Evolutionary conservation across 768 basidiomycete genomes (phyloP), one percentile per base, ranked within the genome.

Genomic region (Floccularia luteovirens): DNA sequence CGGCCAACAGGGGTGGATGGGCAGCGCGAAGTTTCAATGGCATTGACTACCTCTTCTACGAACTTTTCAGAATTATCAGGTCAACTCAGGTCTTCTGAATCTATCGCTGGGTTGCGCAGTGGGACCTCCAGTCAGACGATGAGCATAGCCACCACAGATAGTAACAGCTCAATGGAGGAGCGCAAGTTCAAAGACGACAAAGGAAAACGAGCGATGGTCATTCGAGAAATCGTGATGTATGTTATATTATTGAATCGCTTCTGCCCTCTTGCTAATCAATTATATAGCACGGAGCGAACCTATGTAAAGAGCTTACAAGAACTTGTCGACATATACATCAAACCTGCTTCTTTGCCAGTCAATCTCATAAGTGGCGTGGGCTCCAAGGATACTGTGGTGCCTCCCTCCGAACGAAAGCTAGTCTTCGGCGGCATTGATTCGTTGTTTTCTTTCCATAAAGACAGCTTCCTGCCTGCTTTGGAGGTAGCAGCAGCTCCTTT

Each of bases 261-360:
- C 17, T 32, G 23, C 13, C 40, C 44, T 52, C 13, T 54, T 21
- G 55, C 46, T 49, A 41, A 38, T 23, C 41, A 31, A 22, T 44
- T 4, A n/a, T 23, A n/a, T 42, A 90, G 90, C 51, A 98, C 94
- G 31, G 96, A 99, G 61, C 74, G 86, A 45, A 91, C 92, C 1
- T 99, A 99, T 60, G 89, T 94, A 44, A 84, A 84, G 47, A 87
- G 90, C n/a, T 64, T 99, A 23, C 82, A 89, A 53, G 94, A 96
- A 58, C 77, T 99, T 6, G 81, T 93, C 36, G 87, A 90, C 43
- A 94, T 99, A 37, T 99, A 98, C 55, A 87, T 98, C 62, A 84
- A 79, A 54, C 91, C 92, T 31, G 82, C 85, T 4, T 69, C 77
- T 7, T 74, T 74, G 19, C 70, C 82, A 2, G 79, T 85, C 40